Percentiles rank a stretch among this genome's conserved stretches.
These are phyloP conservation scores for Microbotryum violaceum DNA, from an alignment of 1,284 basidiomycete genomes.

Conservation along the genomic window DNA sequence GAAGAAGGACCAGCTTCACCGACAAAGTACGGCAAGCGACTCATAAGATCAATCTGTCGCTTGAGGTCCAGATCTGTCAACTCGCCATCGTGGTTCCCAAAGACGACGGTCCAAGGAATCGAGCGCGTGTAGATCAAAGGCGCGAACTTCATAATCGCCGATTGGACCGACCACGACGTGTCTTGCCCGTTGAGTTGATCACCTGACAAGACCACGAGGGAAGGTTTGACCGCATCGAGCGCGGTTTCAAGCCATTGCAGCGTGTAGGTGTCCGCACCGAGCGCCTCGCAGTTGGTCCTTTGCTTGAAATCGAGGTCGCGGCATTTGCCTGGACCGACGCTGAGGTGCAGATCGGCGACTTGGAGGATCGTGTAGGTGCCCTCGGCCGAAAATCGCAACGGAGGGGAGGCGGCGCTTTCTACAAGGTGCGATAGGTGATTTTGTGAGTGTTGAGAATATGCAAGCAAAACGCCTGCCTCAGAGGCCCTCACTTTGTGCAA, in stretches of 20 bases:
- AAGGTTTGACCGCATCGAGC: constrained; percentile 77
- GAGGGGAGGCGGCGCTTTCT: constrained; percentile 43
- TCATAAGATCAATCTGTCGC: constrained; percentile 53
- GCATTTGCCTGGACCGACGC: constrained; percentile 32
- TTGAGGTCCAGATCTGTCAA: constrained; percentile 49
- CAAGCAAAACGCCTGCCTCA: constrained; percentile 20
- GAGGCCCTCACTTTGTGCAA: not conserved
- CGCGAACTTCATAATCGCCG: constrained; percentile 80
- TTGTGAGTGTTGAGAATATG: constrained; percentile 37
- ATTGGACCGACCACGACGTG: constrained; percentile 77
- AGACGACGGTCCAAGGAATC: constrained; percentile 82
- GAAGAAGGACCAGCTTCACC: constrained; percentile 68
- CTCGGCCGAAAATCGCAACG: constrained; percentile 67
- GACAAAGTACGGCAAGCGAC: constrained; percentile 74
- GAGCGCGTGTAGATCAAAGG: constrained; percentile 61
- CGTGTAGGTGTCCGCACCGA: constrained; percentile 57
- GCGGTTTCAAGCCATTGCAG: constrained; percentile 57
- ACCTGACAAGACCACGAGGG: constrained; percentile 61
- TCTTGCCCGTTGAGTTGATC: constrained; percentile 52
- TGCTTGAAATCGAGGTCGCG: constrained; percentile 28
- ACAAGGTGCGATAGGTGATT: not conserved
- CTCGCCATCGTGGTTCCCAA: constrained; percentile 84
- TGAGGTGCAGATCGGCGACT: constrained; percentile 76
- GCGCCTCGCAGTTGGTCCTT: constrained; percentile 8
- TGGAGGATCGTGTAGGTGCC: constrained; percentile 85